Percentiles rank a stretch among this genome's conserved stretches.
Evolutionary conservation across 169 alveolate genomes (phyloP).

Genomic region (Cryptosporidium sp.): DNA sequence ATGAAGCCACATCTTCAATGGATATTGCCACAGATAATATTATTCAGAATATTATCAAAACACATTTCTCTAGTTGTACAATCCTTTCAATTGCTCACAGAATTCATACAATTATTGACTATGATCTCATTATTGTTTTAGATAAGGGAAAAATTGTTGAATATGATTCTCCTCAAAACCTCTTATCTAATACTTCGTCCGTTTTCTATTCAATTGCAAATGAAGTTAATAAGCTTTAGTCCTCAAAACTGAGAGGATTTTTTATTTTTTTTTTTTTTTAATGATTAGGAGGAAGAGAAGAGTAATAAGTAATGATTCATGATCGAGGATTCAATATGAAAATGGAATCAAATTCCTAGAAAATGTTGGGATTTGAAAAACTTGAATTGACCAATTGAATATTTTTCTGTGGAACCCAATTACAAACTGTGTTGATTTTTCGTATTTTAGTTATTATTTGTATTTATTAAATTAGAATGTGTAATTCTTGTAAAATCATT

Average conservation of each 20-base stretch:
- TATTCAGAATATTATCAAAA: constrained; percentile 83
- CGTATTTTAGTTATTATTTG: too few relatives aligned
- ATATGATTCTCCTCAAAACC: constrained; percentile 83
- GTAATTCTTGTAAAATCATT: too few relatives aligned
- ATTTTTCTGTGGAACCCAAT: neutral
- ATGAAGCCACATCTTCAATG: constrained; percentile 92
- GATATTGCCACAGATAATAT: constrained; percentile 88
- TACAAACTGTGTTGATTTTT: too few relatives aligned
- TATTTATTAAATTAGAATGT: too few relatives aligned
- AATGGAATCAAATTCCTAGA: neutral
- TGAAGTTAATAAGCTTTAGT: constrained; percentile 26
- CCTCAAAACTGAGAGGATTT: neutral
- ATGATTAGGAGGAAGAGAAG: too few relatives aligned
- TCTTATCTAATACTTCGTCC: constrained; percentile 68
- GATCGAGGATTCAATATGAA: neutral
- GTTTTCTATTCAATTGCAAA: constrained; percentile 50
- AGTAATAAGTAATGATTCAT: too few relatives aligned
- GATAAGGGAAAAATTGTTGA: constrained; percentile 86
- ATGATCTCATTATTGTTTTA: constrained; percentile 87
- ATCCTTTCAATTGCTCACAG: constrained; percentile 93
- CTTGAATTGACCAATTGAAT: too few relatives aligned
- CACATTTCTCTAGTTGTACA: constrained; percentile 85
- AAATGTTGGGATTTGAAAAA: neutral
- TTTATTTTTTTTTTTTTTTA: neutral
- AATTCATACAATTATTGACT: constrained; percentile 89